phyloP scores from a whole-genome alignment of 169 alveolate genomes.

The Plasmodium ovale region DNA sequence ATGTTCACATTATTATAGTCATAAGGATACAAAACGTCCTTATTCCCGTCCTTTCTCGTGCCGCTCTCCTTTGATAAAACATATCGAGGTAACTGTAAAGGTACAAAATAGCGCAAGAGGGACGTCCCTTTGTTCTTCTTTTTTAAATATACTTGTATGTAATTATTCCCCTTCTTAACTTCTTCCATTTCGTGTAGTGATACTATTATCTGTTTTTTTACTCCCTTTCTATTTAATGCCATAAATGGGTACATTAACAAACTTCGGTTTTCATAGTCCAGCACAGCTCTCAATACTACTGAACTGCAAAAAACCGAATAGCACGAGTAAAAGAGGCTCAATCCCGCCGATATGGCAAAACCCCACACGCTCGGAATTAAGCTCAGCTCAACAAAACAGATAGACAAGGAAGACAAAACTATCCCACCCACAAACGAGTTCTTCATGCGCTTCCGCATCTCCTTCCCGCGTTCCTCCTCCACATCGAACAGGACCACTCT shows the following conservation, averaged over 20 bases:
- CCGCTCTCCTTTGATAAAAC: conserved; percentile 7
- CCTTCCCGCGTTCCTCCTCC: background rate
- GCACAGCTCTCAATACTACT: conserved; percentile 61
- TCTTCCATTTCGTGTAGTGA: conserved; percentile 40
- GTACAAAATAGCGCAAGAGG: background rate
- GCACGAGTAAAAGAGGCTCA: background rate
- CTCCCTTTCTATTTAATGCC: background rate
- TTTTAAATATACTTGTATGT: conserved; percentile 35
- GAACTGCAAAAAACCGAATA: conserved; percentile 19
- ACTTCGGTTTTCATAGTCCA: conserved; percentile 31
- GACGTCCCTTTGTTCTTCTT: background rate
- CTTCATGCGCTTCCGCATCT: conserved; percentile 24
- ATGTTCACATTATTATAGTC: conserved; percentile 50
- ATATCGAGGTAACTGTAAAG: conserved; percentile 54
- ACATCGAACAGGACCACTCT: conserved; percentile 39
- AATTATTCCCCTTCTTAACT: conserved; percentile 14
- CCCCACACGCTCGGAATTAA: conserved; percentile 16
- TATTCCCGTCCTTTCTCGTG: background rate
- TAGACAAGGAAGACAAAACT: conserved; percentile 35
- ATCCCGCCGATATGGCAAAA: background rate
- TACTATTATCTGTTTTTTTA: conserved; percentile 54
- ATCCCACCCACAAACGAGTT: conserved; percentile 16
- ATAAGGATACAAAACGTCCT: conserved; percentile 46
- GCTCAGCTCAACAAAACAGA: conserved; percentile 43
- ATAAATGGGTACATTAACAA: conserved; percentile 52